Evolutionary conservation across 768 basidiomycete genomes (phyloP), one percentile per base, ranked within the genome.

Genomic region (Pisolithus albus): DNA sequence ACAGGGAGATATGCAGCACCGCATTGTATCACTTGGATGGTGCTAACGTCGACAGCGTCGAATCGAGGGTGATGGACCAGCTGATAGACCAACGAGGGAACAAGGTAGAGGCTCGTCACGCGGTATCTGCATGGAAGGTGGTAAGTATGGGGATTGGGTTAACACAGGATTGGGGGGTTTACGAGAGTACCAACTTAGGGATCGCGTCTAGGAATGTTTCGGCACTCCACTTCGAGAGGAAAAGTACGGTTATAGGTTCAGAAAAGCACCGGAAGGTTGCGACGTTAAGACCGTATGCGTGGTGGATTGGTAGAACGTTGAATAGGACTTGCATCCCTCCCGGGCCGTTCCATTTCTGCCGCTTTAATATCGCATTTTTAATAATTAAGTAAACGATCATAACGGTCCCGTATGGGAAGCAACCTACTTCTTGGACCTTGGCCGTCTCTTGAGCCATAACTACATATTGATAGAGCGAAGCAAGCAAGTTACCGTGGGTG

Each of bases 1-100:
- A 76, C 74, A 0, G 87, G 83, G 19, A 88, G 75, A 59, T 86
- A 81, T 1, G 86, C 85, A 0, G 83, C 87, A 5, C 86, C 86
- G 52, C 74, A 76, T 6, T 61, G 66, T 23, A 82, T 52, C 6
- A 32, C 1, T 7, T 65, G 61, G 1, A 88, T 59, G 0, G 75
- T 77, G 56, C 75, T 80, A 13, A 86, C 66, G 58, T 86, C 82
- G 4, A 70, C 67, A 6, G 74, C 72, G 7, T 61, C 60, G 5
- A 82, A 59, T 7, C 55, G 57, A 5, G 67, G 79, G 54, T 83
- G 73, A 56, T 81, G 77, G 3, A 84, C 76, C 8, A 88, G 69
- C 56, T 86, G 85, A 57, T 85, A 78, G 0, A 83, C 65, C 24
- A 82, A 65, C 0, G 86, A 86, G 1, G 87, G 87, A 9, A 88